Conservation (phyloP, 176 grass and related monocot genomes). For the Eremochloa ophiuroides region DNA sequence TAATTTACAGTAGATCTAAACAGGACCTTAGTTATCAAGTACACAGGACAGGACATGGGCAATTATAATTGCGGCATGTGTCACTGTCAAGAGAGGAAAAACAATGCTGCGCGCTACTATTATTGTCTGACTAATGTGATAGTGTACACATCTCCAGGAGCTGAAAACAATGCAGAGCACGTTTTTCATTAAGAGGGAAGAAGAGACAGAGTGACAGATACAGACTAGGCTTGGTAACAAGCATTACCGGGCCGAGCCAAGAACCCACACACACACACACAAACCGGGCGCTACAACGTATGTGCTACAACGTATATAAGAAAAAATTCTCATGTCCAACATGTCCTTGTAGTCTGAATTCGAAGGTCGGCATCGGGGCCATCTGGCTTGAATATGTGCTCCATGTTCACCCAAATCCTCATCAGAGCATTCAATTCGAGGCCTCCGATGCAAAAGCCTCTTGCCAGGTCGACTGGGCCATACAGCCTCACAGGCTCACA, state of each 20-base stretch:
- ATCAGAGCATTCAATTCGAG: constrained; percentile 20
- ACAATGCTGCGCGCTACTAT: too few relatives aligned
- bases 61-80: neutral
- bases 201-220: too few relatives aligned
- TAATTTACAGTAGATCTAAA: too few relatives aligned
- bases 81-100: neutral
- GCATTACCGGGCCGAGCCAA: too few relatives aligned
- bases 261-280: too few relatives aligned
- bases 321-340: neutral
- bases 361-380: neutral
- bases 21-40: neutral
- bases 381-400: neutral
- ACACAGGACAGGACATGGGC: neutral
- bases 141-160: neutral
- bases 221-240: too few relatives aligned
- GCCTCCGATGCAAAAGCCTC: neutral
- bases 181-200: too few relatives aligned
- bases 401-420: neutral
- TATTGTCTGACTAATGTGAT: too few relatives aligned
- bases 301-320: too few relatives aligned
- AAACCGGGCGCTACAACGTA: too few relatives aligned
- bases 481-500: neutral
- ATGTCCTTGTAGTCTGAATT: neutral
- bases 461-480: neutral
- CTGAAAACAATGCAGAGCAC: too few relatives aligned